These are phyloP conservation scores for Poa annua DNA, from an alignment of 176 grass and related monocot genomes.

Conservation along the genomic window DNA sequence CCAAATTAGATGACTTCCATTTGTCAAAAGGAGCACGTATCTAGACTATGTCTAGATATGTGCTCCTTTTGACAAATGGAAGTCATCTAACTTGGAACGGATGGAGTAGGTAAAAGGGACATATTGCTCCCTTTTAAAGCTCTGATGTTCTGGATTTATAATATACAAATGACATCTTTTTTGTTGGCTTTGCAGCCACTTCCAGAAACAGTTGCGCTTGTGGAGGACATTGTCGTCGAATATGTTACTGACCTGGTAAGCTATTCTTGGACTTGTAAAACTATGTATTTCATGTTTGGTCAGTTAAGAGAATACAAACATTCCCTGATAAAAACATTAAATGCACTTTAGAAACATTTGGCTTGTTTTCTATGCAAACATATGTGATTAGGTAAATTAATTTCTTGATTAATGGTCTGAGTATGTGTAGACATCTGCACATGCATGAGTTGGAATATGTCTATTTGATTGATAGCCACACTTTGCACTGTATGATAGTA, in stretches of 20 bases:
- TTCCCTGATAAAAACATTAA: constrained; percentile 7
- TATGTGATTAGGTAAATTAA: background rate
- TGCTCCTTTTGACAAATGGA: no score
- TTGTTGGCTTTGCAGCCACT: constrained; percentile 74
- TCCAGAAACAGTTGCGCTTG: constrained; percentile 91
- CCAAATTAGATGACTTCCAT: no score
- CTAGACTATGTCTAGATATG: no score
- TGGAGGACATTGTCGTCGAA: constrained; percentile 95
- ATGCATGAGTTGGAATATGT: background rate
- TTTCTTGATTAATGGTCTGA: constrained; percentile 19
- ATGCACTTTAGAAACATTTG: background rate
- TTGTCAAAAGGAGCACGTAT: no score
- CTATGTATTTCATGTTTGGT: constrained; percentile 20
- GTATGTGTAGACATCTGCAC: background rate
- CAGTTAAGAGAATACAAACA: background rate
- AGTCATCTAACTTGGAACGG: no score
- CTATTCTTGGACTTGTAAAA: background rate
- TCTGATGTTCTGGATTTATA: background rate
- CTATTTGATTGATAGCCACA: background rate
- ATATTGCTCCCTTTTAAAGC: background rate
- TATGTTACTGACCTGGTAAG: constrained; percentile 96
- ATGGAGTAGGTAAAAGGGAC: background rate
- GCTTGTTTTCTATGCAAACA: constrained; percentile 2
- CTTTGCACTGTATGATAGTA: background rate
- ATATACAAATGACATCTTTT: background rate